Evolutionary conservation across 1,284 basidiomycete species (phyloP), one percentile per base, ranked within the genome.

Genomic region (Boletus sp.): DNA sequence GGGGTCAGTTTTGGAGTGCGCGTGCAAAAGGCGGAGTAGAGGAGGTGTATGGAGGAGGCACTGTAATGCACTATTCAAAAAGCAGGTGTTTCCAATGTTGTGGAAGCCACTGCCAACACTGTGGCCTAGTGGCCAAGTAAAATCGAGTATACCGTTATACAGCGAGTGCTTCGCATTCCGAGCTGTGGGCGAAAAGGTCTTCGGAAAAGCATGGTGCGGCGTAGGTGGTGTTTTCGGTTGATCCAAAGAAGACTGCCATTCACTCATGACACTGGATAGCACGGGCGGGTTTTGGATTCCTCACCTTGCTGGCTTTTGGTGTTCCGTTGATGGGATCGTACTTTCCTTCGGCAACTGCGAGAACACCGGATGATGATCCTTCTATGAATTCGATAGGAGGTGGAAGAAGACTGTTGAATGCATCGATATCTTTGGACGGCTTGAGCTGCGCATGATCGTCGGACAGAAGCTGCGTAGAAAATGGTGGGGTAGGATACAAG

Each of bases 81-180:
- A 99, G 76, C 97, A 99, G 1, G 94, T 97, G 73, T 98, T 99
- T 51, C 94, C 94, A n/a, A 79, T 87, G 75, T 99, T 99, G 68
- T 85, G 79, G 39, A 99, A 78, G 1, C 96, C 96, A 57, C 70
- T 73, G 22, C 83, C 90, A 58, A 83, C 73, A 53, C 67, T 69
- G 54, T 72, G 72, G 47, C 69, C 71, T 20, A 70, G 56, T 1
- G 87, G 86, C 68, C 78, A 89, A 53, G 83, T 70, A 49, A 78
- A 72, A 62, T 88, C 84, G 55, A 91, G 79, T 37, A 78, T 72
- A 42, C 78, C 77, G 12, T 76, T 71, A 65, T 82, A 80, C 18
- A 89, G 74, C 50, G 77, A 74, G 55, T 72, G 61, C 49, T 69
- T 73, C 37, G 57, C 31, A 22, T 51, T 65, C 29, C 65, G 57